Evolutionary conservation across 2,329 filamentous ascomycete genomes (phyloP).

Genomic region (Rosellinia necatrix): DNA sequence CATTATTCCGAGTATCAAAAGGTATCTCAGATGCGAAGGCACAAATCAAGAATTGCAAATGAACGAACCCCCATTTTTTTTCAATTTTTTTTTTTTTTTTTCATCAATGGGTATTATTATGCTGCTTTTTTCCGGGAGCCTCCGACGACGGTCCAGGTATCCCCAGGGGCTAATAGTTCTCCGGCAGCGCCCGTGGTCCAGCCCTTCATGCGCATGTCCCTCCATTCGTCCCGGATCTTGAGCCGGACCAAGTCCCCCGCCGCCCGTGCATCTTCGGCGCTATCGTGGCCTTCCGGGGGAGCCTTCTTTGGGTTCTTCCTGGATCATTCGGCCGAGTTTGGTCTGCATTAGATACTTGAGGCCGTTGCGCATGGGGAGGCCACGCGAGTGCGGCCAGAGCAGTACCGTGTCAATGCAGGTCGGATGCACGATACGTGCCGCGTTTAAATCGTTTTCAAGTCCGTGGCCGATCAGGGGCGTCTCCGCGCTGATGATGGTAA

Average conservation of each 20-base stretch:
- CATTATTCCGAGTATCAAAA: background rate
- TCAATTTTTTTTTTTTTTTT: too few relatives aligned
- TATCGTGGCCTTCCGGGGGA: slow-evolving; percentile 77
- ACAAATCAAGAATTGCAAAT: too few relatives aligned
- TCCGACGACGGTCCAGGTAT: slow-evolving; percentile 31
- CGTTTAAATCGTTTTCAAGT: slow-evolving; percentile 93
- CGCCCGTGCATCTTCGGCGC: slow-evolving; percentile 85
- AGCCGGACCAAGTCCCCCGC: slow-evolving; percentile 83
- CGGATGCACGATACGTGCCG: slow-evolving; percentile 80
- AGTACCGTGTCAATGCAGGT: slow-evolving; percentile 84
- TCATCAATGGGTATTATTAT: background rate
- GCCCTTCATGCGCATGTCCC: slow-evolving; percentile 64
- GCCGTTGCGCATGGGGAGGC: slow-evolving; percentile 76
- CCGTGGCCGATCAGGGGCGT: slow-evolving; percentile 92
- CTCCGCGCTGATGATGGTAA: slow-evolving; percentile 71
- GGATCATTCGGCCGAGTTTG: slow-evolving; percentile 77
- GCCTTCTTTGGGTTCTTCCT: slow-evolving; percentile 61
- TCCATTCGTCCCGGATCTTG: slow-evolving; percentile 74
- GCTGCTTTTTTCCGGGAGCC: slow-evolving; percentile 28
- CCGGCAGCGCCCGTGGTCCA: slow-evolving; percentile 64
- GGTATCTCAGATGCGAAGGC: too few relatives aligned
- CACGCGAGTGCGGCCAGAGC: slow-evolving; percentile 77
- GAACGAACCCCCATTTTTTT: too few relatives aligned
- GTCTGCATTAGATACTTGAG: slow-evolving; percentile 75
- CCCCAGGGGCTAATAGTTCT: slow-evolving; percentile 47